A percentile compares a stretch with the other conserved stretches of the same genome.
These are phyloP conservation scores for Starmerella khaoyaiensis DNA, from an alignment of 805 yeast species.

Conservation along the genomic window DNA sequence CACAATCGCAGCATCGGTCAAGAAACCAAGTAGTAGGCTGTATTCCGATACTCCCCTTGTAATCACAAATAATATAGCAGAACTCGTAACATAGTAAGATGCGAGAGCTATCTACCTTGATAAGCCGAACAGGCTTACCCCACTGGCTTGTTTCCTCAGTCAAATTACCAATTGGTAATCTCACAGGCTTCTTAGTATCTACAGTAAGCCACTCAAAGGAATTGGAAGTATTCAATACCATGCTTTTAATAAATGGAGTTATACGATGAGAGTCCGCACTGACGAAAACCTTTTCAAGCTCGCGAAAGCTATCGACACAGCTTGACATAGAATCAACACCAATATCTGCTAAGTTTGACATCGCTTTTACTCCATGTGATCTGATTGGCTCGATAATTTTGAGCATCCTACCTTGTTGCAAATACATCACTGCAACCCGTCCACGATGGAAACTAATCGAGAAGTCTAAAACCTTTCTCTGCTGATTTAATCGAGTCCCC, in stretches of 20 bases:
- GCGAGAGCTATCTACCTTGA: conserved; percentile 40
- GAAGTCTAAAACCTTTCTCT: conserved; percentile 43
- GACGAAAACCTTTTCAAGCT: conserved; percentile 37
- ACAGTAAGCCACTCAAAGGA: conserved; percentile 57
- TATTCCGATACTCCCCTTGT: conserved; percentile 32
- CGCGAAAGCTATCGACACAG: conserved; percentile 33
- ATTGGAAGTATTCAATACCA: conserved; percentile 45
- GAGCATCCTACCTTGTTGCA: conserved; percentile 46
- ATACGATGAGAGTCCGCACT: conserved; percentile 48
- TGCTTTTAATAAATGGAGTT: conserved; percentile 50
- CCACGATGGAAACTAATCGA: conserved; percentile 53
- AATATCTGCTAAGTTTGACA: conserved; percentile 10
- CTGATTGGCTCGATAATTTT: conserved; percentile 48
- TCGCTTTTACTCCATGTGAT: conserved; percentile 16
- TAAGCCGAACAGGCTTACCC: conserved; percentile 35
- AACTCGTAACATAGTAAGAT: conserved; percentile 56
- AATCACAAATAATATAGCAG: conserved; percentile 54
- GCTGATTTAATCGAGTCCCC: conserved; percentile 36
- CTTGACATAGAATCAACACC: conserved; percentile 14
- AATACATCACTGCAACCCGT: conserved; percentile 43
- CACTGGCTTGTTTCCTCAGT: conserved; percentile 19
- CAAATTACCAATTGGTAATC: conserved; percentile 35
- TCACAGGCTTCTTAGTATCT: conserved; percentile 42
- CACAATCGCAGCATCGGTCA: conserved; percentile 27
- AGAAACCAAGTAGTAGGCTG: conserved; percentile 33